Conservation (phyloP, 768 basidiomycete species). For the Asterophora parasitica region DNA sequence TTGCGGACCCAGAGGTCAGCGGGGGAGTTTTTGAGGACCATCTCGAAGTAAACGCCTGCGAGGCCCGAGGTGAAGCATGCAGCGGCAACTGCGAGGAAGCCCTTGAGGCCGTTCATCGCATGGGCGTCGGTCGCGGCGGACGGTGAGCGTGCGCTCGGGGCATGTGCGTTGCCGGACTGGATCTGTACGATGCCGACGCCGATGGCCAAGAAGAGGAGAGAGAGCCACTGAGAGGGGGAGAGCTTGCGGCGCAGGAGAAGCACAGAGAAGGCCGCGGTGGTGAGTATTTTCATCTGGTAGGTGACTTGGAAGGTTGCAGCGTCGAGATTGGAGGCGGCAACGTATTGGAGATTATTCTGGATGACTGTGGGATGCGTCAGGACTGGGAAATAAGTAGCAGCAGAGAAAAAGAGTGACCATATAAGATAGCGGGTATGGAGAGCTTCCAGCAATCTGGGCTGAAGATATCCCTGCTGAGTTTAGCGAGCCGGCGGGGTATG, state of each 20-base stretch:
- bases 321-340: conserved; percentile 89
- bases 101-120: conserved; percentile 77
- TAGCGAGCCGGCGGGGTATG: conserved; percentile 34
- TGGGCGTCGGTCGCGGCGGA: conserved; percentile 33
- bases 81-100: conserved; percentile 83
- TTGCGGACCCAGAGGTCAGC: conserved; percentile 95
- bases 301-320: conserved; percentile 96
- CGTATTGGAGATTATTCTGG: conserved; percentile 94
- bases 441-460: conserved; percentile 95
- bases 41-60: conserved; percentile 97
- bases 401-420: conserved; percentile 41
- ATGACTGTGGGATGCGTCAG: conserved; percentile 46
- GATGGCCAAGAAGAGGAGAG: conserved; percentile 78
- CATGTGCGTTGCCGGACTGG: conserved; percentile 43
- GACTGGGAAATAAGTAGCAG: background rate
- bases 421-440: conserved; percentile 94
- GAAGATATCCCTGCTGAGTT: conserved; percentile 67
- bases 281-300: conserved; percentile 97
- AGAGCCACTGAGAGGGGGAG: conserved; percentile 73
- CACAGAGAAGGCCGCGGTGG: conserved; percentile 87
- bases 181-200: conserved; percentile 91
- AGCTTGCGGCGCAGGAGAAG: conserved; percentile 75
- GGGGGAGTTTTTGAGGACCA: conserved; percentile 89
- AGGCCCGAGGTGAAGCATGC: conserved; percentile 96
- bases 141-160: conserved; percentile 16